phyloP scores from a whole-genome alignment of 2,329 filamentous ascomycete genomes.

The Didymella lethalis region DNA sequence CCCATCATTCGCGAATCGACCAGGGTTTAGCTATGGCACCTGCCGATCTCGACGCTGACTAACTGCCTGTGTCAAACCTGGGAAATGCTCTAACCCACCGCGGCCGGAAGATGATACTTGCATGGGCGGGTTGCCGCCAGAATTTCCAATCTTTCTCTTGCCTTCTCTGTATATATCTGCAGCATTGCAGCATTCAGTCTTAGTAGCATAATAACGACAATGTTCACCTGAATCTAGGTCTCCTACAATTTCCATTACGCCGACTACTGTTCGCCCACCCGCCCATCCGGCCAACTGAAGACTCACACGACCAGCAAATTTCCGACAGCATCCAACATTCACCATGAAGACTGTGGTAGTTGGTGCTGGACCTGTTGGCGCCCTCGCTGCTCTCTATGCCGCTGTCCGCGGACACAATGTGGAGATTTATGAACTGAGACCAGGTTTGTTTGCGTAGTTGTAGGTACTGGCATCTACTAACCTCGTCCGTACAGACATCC shows the following conservation, averaged over 20 bases:
- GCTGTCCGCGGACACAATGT: slow-evolving; percentile 87
- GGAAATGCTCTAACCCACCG: slow-evolving; percentile 29
- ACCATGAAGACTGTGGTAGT: slow-evolving; percentile 77
- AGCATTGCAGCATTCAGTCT: background rate
- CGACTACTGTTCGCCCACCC: slow-evolving; percentile 9
- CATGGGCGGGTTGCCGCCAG: slow-evolving; percentile 12
- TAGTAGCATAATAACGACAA: slow-evolving; percentile 4
- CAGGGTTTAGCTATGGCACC: slow-evolving; percentile 24
- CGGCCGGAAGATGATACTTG: slow-evolving; percentile 10
- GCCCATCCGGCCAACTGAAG: slow-evolving; percentile 16
- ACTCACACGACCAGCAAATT: slow-evolving; percentile 19
- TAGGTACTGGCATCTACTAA: background rate
- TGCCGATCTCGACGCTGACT: slow-evolving; percentile 33
- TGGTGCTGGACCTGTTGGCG: slow-evolving; percentile 91
- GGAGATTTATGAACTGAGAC: slow-evolving; percentile 90
- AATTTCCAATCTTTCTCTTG: slow-evolving; percentile 5
- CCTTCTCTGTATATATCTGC: slow-evolving; percentile 14
- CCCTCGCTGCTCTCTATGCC: slow-evolving; percentile 90
- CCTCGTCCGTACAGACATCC: slow-evolving; percentile 70
- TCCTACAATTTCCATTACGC: slow-evolving; percentile 21
- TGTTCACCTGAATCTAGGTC: slow-evolving; percentile 12
- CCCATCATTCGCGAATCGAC: slow-evolving; percentile 1
- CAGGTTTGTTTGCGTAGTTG: slow-evolving; percentile 67
- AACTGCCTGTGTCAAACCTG: slow-evolving; percentile 18
- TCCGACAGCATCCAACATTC: slow-evolving; percentile 3